Evolutionary conservation across 2,329 filamentous ascomycete species (phyloP), one percentile per base, ranked within the genome.

Genomic region (Diaporthe sp.): DNA sequence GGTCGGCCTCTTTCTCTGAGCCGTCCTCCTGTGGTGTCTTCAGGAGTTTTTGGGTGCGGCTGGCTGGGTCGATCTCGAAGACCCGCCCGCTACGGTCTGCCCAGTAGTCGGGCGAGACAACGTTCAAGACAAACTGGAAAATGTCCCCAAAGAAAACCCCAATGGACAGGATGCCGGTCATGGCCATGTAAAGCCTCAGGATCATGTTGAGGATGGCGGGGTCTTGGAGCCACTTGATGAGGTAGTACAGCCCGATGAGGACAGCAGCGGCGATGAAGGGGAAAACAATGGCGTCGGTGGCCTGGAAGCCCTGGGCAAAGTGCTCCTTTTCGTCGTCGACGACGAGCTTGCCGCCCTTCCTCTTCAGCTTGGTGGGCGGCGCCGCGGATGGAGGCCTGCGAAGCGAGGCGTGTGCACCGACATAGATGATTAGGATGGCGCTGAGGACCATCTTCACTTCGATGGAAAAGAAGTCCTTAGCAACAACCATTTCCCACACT

Each of bases 151-250:
- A 85, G 34, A 98, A 88, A 58, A 92, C 92, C 12, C 92, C 88
- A 22, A 97, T 88, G 76, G 94, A 95, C 77, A 94, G 92, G n/a
- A 97, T 84, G 0, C 94, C 95, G 81, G 96, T 92, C 75, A 91
- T 84, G 4, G 94, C 94, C 84, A 98, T 96, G 86, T 98, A 98
- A 81, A 90, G 92, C 53, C 94, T 93, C 31, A 98, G 86, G 53
- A 97, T 90, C 84, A 93, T 94, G 86, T 96, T 98, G 80, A 98
- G 85, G 31, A 97, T 86, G 15, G 92, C 88, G 0, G 95, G 93
- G 80, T 98, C 94, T 78, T 96, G 88, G 73, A 98, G 90, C 90
- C 93, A 97, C 83, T 97, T 95, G 82, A 98, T 95, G 76, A 98
- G 87, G 80, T 96, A 93, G 86, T 98, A 98, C 17, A 98, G 88